Base-by-base conservation (phyloP, 371 early-diverging fungal genomes). In the Actinomortierella wolfii region DNA sequence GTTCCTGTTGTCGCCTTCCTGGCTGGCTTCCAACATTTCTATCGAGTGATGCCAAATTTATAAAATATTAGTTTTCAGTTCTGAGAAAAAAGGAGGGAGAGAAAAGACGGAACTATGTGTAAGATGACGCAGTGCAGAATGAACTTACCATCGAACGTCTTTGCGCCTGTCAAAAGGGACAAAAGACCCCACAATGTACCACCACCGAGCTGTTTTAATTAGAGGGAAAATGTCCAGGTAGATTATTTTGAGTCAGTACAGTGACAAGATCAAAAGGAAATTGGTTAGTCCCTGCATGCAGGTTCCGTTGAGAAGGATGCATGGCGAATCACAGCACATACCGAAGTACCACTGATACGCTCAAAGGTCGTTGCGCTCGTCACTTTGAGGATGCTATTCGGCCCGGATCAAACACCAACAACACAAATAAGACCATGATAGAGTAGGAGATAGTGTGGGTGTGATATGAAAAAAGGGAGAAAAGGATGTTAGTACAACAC, bases 151-250 rank as follows among this genome's bases (percentile, higher is more conserved):
- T 98, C 97, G 68, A 95, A 98, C 20, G 90, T 87, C 61, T 80
- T 80, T 29, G 86, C 87, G 53, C 91, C 87, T 17, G 96, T 96
- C 61, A 98, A 78, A 54, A 96, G 68, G 3, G 93, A 88, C 54
- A 95, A 76, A 25, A 98, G 79, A 2, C 98, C 98, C 97, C 97
- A 97, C 21, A 97, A 81, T n/a, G 98, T 98, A 55, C 97, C 98
- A 48, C 98, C 98, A 48, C 98, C 98, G 56, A 98, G 83, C 86
- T 88, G 61, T 34, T 43, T n/a, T 26, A 21, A 23, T 8, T 21
- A 28, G 15, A 28, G 18, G 21, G 5, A 40, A 26, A 34, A 9
- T 1, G 34, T 34, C 34, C 34, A 34, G 34, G 11, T 34, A 11
- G 34, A 34, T 34, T 34, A 6, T 4, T 34, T 34, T 34, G 34